Conservation (phyloP, 768 basidiomycete genomes). For the Tylopilus plumbeoviolaceoides region DNA sequence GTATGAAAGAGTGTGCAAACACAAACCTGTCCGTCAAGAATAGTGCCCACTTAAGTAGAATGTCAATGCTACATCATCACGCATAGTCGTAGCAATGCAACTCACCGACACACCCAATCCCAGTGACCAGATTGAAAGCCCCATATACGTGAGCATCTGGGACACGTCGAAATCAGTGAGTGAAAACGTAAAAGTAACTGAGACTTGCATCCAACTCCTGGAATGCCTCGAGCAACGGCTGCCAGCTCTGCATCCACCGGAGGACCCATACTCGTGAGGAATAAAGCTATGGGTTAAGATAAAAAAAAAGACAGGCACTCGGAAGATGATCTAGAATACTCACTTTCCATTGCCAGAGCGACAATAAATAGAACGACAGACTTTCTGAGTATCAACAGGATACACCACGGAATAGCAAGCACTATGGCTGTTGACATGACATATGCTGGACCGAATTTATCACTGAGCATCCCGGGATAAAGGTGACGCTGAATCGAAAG, state of each 20-base stretch:
- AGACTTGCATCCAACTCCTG: conserved; percentile 64
- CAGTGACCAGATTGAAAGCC: conserved; percentile 68
- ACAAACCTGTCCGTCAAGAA: conserved; percentile 63
- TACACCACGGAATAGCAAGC: conserved; percentile 62
- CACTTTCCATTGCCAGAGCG: conserved; percentile 51
- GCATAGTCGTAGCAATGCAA: conserved; percentile 18
- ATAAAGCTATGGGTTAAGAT: conserved; percentile 46
- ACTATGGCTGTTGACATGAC: conserved; percentile 44
- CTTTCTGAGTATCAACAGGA: conserved; percentile 49
- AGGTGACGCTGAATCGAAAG: conserved; percentile 43
- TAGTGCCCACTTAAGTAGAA: conserved; percentile 52
- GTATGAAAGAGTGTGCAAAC: neutral
- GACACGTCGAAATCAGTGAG: neutral
- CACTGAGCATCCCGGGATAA: conserved; percentile 55
- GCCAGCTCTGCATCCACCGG: conserved; percentile 68
- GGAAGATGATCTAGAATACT: conserved; percentile 14
- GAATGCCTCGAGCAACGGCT: conserved; percentile 47
- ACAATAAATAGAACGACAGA: conserved; percentile 40
- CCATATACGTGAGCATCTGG: conserved; percentile 73
- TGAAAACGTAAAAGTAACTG: neutral
- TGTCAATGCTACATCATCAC: conserved; percentile 25
- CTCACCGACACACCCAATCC: conserved; percentile 58
- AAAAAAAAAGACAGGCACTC: neutral
- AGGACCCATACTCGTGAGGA: conserved; percentile 53
- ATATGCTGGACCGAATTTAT: conserved; percentile 55